Conservation (phyloP, 2,329 filamentous ascomycete species). For the Aaosphaeria pasadenensis region DNA sequence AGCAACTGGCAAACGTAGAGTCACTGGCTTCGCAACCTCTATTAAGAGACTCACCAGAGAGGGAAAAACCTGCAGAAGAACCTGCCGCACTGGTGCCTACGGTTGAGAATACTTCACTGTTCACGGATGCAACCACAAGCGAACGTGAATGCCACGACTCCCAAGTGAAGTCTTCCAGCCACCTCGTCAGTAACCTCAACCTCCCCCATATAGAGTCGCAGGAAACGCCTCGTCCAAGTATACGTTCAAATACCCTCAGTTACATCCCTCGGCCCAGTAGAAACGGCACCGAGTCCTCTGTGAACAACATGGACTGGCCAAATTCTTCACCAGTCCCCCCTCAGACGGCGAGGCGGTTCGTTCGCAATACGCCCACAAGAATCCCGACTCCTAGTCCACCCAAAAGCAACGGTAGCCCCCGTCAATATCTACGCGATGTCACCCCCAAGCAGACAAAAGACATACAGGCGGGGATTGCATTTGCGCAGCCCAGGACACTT, state of each 20-base stretch:
- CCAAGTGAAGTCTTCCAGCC: too few relatives aligned
- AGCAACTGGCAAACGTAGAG: neutral
- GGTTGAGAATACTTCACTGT: too few relatives aligned
- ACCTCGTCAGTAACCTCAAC: too few relatives aligned
- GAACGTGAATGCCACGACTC: too few relatives aligned
- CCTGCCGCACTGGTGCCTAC: too few relatives aligned
- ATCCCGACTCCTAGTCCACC: conserved; percentile 8
- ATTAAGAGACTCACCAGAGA: too few relatives aligned
- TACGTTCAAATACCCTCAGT: conserved; percentile 25
- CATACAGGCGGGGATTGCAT: conserved; percentile 13
- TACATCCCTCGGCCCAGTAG: conserved; percentile 27
- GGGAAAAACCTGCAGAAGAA: too few relatives aligned
- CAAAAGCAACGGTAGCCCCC: conserved; percentile 17
- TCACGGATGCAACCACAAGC: too few relatives aligned
- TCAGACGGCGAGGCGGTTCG: neutral
- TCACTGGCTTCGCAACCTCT: too few relatives aligned
- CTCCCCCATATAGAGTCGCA: too few relatives aligned
- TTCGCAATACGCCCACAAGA: neutral
- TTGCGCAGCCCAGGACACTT: conserved; percentile 2
- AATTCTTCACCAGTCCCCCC: neutral
- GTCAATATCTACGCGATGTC: conserved; percentile 16
- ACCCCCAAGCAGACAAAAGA: conserved; percentile 16
- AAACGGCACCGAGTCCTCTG: conserved; percentile 7
- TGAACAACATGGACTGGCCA: neutral
- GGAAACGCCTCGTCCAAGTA: too few relatives aligned